These are phyloP conservation scores for Phytophthora macrochlamydospora DNA, from an alignment of 352 stramenopile genomes.

Conservation along the genomic window DNA sequence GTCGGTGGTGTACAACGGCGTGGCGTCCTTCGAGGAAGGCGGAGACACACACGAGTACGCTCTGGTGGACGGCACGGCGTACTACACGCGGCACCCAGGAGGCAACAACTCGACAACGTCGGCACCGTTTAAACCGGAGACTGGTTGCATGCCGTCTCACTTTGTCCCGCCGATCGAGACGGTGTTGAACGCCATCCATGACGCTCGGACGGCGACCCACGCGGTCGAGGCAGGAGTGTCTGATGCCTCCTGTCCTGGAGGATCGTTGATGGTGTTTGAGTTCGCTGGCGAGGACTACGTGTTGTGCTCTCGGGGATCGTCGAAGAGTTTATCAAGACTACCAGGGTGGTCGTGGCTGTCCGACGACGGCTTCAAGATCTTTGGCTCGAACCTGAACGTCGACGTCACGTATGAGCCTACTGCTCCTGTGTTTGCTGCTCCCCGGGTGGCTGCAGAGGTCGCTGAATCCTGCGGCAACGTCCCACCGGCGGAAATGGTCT, in stretches of 20 bases:
- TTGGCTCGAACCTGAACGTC: slow-evolving; percentile 45
- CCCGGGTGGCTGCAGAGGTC: slow-evolving; percentile 11
- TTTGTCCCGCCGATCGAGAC: slow-evolving; percentile 37
- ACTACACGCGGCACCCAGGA: slow-evolving; percentile 26
- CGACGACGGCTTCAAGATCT: slow-evolving; percentile 45
- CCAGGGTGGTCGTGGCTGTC: slow-evolving; percentile 15
- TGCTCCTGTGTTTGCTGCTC: slow-evolving; percentile 24
- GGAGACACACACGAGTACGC: slow-evolving; percentile 36
- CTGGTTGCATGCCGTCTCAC: slow-evolving; percentile 27
- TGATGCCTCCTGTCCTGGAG: slow-evolving; percentile 20
- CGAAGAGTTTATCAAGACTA: background rate
- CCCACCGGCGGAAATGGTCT: slow-evolving; percentile 21
- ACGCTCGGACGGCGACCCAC: slow-evolving; percentile 15
- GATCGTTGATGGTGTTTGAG: slow-evolving; percentile 31
- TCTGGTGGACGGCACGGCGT: slow-evolving; percentile 41
- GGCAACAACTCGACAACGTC: too few relatives aligned
- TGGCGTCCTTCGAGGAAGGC: slow-evolving; percentile 35
- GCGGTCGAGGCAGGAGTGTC: background rate
- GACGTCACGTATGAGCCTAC: slow-evolving; percentile 36
- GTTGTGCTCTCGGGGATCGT: slow-evolving; percentile 31
- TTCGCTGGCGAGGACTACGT: slow-evolving; percentile 53
- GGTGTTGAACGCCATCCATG: slow-evolving; percentile 35
- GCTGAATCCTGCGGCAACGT: slow-evolving; percentile 29
- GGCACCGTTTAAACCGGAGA: too few relatives aligned
- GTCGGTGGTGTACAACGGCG: slow-evolving; percentile 41